These are phyloP conservation scores for Dipteronia dyeriana DNA, from an alignment of 345 rosid species.

Conservation along the genomic window DNA sequence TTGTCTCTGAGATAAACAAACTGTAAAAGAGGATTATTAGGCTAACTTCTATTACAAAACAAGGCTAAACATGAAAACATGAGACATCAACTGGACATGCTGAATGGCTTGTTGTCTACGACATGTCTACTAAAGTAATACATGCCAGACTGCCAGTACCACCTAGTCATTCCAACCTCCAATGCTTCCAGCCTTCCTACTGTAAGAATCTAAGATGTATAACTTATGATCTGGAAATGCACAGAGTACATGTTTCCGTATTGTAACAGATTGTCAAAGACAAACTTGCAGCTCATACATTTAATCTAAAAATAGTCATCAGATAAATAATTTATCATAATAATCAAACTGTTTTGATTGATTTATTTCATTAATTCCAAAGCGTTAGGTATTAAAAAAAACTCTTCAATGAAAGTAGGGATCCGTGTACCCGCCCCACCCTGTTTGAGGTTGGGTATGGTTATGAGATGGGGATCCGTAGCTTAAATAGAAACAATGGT, in stretches of 20 bases:
- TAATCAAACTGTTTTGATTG: not conserved
- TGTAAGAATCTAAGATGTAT: not conserved
- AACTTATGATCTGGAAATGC: not conserved
- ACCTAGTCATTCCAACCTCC: not conserved
- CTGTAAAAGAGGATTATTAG: slow-evolving; percentile 48
- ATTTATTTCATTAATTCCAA: not conserved
- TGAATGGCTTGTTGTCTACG: not conserved
- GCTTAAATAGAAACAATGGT: not conserved
- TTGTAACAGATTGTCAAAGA: not conserved
- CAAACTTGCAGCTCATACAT: not conserved
- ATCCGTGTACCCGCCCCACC: not conserved
- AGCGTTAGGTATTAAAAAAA: not conserved
- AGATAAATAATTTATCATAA: not conserved
- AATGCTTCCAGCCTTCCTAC: not conserved
- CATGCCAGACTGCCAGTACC: not conserved
- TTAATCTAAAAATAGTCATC: too few species aligned
- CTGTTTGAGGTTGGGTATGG: not conserved
- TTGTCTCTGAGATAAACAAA: slow-evolving; percentile 98
- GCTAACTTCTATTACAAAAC: not conserved
- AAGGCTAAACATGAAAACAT: not conserved
- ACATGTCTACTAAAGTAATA: not conserved
- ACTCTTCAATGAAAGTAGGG: not conserved
- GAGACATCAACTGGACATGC: not conserved
- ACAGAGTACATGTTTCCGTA: not conserved
- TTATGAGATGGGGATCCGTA: not conserved